These are phyloP conservation scores for Eucalyptus tenuipes DNA, from an alignment of 345 rosid genomes.

Conservation along the genomic window DNA sequence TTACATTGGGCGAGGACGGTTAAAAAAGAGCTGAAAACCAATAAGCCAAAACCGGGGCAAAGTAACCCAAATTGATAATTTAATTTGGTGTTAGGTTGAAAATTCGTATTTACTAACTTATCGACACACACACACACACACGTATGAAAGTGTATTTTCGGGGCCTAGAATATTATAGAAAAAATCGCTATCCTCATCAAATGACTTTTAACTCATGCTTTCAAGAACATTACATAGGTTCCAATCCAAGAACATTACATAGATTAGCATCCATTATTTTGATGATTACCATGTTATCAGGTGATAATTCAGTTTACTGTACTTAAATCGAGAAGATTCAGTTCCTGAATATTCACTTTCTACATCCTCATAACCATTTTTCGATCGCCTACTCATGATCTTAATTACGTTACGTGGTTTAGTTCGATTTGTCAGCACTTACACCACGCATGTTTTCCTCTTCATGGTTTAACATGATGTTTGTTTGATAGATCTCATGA, in stretches of 20 bases:
- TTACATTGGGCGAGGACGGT: background rate
- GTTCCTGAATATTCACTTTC: background rate
- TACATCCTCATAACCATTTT: background rate
- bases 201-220: background rate
- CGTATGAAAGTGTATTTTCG: no score
- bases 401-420: background rate
- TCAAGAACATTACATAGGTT: background rate
- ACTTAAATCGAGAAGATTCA: background rate
- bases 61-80: background rate
- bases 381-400: background rate
- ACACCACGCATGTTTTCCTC: background rate
- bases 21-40: background rate
- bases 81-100: background rate
- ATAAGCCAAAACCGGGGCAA: background rate
- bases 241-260: background rate
- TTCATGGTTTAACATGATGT: background rate
- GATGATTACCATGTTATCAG: background rate
- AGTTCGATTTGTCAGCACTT: background rate
- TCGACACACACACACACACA: rapidly evolving
- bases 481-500: background rate
- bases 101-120: background rate
- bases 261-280: background rate
- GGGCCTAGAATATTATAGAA: background rate
- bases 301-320: background rate
- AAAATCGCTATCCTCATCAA: background rate